Percentiles rank a stretch among this genome's conserved stretches.
phyloP scores from a whole-genome alignment of 2,329 filamentous ascomycete species.

The Thielaviopsis populi region DNA sequence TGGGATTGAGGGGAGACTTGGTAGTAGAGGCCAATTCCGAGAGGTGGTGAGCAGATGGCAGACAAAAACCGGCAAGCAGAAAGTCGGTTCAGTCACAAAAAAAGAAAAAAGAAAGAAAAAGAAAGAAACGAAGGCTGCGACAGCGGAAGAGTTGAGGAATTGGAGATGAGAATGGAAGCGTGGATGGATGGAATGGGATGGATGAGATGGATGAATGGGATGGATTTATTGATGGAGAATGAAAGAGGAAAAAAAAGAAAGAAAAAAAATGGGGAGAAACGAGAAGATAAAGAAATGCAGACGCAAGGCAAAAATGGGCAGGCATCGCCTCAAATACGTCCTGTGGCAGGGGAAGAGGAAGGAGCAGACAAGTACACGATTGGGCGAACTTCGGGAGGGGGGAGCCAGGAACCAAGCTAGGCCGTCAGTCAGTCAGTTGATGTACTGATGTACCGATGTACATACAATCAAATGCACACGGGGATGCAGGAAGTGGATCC shows the following conservation, averaged over 20 bases:
- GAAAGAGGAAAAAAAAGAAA: background rate
- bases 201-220: slow-evolving; percentile 1
- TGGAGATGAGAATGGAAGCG: background rate
- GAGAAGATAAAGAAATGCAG: background rate
- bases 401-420: slow-evolving; percentile 10
- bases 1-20: background rate
- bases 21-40: too few relatives aligned
- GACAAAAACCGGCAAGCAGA: background rate
- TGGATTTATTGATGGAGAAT: slow-evolving; percentile 1
- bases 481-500: slow-evolving; percentile 5
- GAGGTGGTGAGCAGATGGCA: background rate
- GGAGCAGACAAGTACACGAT: background rate
- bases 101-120: background rate
- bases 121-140: background rate
- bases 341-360: background rate
- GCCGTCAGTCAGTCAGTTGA: background rate
- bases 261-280: background rate
- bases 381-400: background rate
- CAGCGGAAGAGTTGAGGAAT: background rate
- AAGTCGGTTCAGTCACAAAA: too few relatives aligned
- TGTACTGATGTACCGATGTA: background rate
- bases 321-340: background rate
- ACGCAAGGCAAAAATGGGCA: slow-evolving; percentile 1
- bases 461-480: background rate
- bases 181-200: background rate